These are phyloP conservation scores for Volvox reticuliferus DNA, from an alignment of 139 green algal genomes.

Conservation along the genomic window DNA sequence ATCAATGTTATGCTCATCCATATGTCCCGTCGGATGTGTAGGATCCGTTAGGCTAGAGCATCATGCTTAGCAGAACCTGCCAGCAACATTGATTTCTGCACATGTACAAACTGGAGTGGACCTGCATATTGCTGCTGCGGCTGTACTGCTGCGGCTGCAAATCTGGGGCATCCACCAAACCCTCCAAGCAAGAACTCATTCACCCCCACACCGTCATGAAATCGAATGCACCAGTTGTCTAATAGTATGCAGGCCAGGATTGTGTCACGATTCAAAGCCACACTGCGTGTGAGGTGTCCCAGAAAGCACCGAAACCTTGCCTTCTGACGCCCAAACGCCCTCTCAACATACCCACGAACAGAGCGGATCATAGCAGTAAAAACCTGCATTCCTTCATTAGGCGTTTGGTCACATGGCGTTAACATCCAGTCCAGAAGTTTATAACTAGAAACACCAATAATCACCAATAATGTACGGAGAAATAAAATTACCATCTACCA, in stretches of 20 bases:
- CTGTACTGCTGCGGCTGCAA: not conserved
- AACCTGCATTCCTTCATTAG: not conserved
- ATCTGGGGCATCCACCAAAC: not conserved
- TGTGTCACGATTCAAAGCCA: not conserved
- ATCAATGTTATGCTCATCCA: not conserved
- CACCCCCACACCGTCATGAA: not conserved
- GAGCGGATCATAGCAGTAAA: not conserved
- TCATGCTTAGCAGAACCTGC: not conserved
- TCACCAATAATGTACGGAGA: not conserved
- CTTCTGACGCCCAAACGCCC: slow-evolving; percentile 1
- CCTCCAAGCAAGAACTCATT: not conserved
- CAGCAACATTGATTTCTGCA: not conserved
- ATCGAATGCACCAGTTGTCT: slow-evolving; percentile 13
- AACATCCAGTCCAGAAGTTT: not conserved
- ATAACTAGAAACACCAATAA: not conserved
- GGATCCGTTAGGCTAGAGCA: not conserved
- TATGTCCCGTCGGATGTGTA: not conserved
- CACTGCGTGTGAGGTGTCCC: not conserved
- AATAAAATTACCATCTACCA: not conserved
- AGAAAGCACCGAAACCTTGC: not conserved
- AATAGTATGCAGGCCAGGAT: not conserved
- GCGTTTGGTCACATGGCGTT: not conserved
- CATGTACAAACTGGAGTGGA: not conserved
- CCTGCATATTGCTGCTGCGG: not conserved
- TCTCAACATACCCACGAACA: not conserved